Evolutionary conservation across 257 asterid species (phyloP).

Genomic region (Cordia subcordata): DNA sequence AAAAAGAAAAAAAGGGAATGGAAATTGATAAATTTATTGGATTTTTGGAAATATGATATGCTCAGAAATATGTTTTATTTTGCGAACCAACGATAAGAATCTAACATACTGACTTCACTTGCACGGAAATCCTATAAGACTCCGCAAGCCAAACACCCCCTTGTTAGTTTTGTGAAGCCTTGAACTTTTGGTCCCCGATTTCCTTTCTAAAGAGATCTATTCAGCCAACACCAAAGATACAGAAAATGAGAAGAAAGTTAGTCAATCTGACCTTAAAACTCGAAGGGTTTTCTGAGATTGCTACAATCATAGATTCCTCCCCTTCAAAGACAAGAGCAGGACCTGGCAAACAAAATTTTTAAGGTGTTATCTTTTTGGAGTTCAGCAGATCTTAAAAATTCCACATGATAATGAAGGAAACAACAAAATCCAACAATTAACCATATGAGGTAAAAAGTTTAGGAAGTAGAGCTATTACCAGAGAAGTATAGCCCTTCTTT

Average conservation of each 20-base stretch:
- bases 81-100: too few species aligned
- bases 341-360: constrained; percentile 35
- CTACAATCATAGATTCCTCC: constrained; percentile 87
- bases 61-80: too few species aligned
- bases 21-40: too few species aligned
- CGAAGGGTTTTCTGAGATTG: constrained; percentile 74
- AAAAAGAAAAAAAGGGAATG: too few species aligned
- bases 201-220: not conserved
- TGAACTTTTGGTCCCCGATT: not conserved
- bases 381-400: not conserved
- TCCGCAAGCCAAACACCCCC: too few species aligned
- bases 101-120: too few species aligned
- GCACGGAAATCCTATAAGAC: too few species aligned
- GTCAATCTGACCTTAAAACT: constrained; percentile 59
- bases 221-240: not conserved
- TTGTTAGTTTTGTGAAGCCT: not conserved
- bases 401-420: not conserved
- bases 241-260: not conserved
- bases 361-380: not conserved
- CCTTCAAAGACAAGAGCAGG: constrained; percentile 97
- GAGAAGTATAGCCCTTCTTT: constrained; percentile 93
- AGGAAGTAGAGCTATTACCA: constrained; percentile 31
- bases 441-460: not conserved
- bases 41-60: too few species aligned
- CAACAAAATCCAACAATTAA: not conserved